Base-by-base conservation (phyloP, 208 protist species). In the Tritrichomonas musculus region DNA sequence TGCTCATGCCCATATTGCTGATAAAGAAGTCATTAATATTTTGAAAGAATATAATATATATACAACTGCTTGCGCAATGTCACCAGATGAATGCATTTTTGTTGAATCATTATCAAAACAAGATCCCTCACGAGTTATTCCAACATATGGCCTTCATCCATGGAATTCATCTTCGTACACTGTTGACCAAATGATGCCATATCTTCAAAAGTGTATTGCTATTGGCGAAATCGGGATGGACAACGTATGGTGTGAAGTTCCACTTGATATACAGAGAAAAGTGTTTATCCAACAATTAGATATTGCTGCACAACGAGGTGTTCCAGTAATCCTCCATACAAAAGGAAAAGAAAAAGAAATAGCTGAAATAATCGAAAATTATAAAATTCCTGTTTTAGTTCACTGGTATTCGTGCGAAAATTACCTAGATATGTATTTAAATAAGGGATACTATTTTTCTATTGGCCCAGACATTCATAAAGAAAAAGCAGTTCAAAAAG, bases 301-400 rank as follows among this genome's bases (percentile, higher is more conserved):
- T 14, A 57, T 66, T 13, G 96, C 96, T 0, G 66, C 97, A 0
- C n/a, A 93, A 80, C 60, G 92, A 0, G 39, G 88, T 0, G 95
- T 96, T 57, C 96, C 96, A 50, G 33, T 97, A 0, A 95, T 97
- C 9, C 80, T 97, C 36, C 96, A 97, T 55, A 93, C 88, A 39
- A 13, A 96, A 39, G 95, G 97, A 47, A 96, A 96, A 33, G 96
- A 97, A 66, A 92, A 95, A 30, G 96, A 97, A 53, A 97, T 96
- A 27, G 17, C 97, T 0, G 14, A 55, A 25, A 9, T 97, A 14
- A 57, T 97, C 14, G 94, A 94, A 50, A 93, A 95, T 41, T 27
- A 77, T 96, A 11, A 92, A 88, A 17, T 94, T 96, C 9, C 93
- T 73, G 50, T 92, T 64, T 39, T 94, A 96, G 93, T 95, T 72